Evolutionary conservation across 208 protist genomes (phyloP).

Genomic region (Trypanosoma platydactyli): DNA sequence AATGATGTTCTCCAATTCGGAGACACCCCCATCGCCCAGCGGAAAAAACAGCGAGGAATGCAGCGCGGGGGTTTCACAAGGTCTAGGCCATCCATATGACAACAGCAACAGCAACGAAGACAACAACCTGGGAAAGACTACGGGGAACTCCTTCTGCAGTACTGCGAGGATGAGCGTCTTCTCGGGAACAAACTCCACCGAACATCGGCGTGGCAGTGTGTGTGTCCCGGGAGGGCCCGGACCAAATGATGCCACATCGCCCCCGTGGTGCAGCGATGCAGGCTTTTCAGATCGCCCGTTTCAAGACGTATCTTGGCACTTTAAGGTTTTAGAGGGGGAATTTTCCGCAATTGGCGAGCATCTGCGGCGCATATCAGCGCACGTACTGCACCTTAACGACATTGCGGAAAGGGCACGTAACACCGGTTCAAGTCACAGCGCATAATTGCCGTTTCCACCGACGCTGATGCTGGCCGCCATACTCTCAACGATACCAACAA

Average conservation of each 20-base stretch:
- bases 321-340: slow-evolving; percentile 69
- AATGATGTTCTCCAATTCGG: slow-evolving; percentile 65
- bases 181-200: too few relatives aligned
- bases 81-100: slow-evolving; percentile 4
- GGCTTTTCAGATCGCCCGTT: slow-evolving; percentile 66
- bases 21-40: slow-evolving; percentile 25
- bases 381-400: slow-evolving; percentile 79
- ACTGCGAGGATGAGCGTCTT: too few relatives aligned
- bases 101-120: slow-evolving; percentile 14
- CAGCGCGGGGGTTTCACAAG: neutral
- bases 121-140: neutral
- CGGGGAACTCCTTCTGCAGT: neutral
- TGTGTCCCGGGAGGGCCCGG: neutral
- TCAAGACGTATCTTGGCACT: slow-evolving; percentile 70
- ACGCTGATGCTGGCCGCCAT: too few relatives aligned
- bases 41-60: slow-evolving; percentile 30
- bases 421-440: slow-evolving; percentile 26
- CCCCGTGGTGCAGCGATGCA: slow-evolving; percentile 17
- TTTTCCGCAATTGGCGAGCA: slow-evolving; percentile 74
- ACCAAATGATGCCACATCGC: neutral
- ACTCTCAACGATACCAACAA: neutral
- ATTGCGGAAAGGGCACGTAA: slow-evolving; percentile 67
- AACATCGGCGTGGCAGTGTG: too few relatives aligned
- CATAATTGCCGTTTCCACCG: neutral
- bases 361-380: slow-evolving; percentile 75